Evolutionary conservation across 169 alveolate genomes (phyloP).

Genomic region (Babesia microti): DNA sequence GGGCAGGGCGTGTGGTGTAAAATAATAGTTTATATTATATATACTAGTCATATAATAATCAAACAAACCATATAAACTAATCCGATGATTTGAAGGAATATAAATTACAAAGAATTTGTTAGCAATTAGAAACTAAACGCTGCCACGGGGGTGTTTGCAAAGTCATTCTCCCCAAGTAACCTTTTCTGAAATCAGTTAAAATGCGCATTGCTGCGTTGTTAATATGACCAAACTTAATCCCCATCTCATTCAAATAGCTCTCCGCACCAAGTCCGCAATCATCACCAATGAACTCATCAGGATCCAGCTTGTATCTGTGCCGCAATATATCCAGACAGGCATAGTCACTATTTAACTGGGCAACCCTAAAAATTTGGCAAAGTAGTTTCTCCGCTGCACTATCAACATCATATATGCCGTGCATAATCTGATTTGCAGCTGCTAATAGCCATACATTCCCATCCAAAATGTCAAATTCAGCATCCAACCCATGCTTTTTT

Average conservation of each 20-base stretch:
- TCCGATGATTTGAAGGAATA: background rate
- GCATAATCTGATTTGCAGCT: conserved; percentile 31
- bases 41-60: too few species aligned
- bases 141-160: conserved; percentile 60
- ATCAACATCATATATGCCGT: conserved; percentile 35
- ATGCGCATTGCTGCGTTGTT: conserved; percentile 61
- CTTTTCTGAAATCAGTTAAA: conserved; percentile 60
- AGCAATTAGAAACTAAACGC: too few species aligned
- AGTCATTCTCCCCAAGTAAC: conserved; percentile 58
- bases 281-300: too few species aligned
- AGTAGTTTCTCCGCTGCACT: conserved; percentile 29
- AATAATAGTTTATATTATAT: too few species aligned
- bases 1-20: too few species aligned
- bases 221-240: conserved; percentile 33
- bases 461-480: conserved; percentile 5
- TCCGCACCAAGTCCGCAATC: too few species aligned
- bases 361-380: conserved; percentile 16
- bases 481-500: conserved; percentile 16
- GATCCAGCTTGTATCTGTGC: too few species aligned
- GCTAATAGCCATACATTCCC: conserved; percentile 29
- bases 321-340: conserved; percentile 12
- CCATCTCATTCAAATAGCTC: too few species aligned
- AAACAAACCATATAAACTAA: too few species aligned
- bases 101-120: background rate
- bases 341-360: conserved; percentile 2